phyloP scores from a whole-genome alignment of 2,329 filamentous ascomycete species.

The Capronia epimyces region DNA sequence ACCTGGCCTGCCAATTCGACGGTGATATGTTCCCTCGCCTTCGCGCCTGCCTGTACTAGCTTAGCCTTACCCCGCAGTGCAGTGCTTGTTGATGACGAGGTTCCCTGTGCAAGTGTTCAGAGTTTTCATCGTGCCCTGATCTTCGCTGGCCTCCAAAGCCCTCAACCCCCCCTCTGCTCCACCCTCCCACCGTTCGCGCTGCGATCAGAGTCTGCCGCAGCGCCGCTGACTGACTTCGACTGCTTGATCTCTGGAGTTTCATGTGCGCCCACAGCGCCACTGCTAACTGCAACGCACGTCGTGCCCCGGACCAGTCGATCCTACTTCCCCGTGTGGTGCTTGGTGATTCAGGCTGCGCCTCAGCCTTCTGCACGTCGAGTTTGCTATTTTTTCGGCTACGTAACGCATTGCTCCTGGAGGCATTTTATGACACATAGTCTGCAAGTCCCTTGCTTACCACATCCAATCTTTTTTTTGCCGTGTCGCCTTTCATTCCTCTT shows the following conservation, averaged over 20 bases:
- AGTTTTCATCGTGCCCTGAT: background rate
- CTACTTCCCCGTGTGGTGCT: background rate
- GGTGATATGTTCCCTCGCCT: background rate
- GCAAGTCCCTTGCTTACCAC: background rate
- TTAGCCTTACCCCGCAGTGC: constrained; percentile 26
- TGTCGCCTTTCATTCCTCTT: background rate
- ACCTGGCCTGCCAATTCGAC: background rate
- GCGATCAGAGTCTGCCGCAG: too few species aligned
- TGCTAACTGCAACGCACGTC: too few species aligned
- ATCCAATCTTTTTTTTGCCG: constrained; percentile 10
- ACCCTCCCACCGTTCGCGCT: too few species aligned
- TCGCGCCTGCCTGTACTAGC: constrained; percentile 13
- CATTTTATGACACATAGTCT: constrained; percentile 19
- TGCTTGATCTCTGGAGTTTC: too few species aligned
- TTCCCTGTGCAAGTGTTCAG: too few species aligned
- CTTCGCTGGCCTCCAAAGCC: too few species aligned
- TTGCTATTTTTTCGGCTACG: constrained; percentile 18
- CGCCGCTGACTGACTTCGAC: too few species aligned
- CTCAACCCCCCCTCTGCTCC: too few species aligned
- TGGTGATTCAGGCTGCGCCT: background rate
- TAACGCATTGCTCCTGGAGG: constrained; percentile 14
- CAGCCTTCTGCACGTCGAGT: constrained; percentile 1
- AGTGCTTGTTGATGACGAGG: constrained; percentile 2
- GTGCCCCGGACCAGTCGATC: background rate
- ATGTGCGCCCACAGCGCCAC: too few species aligned